Base-by-base conservation (phyloP, 2,329 filamentous ascomycete species). In the Leptographium procerum region DNA sequence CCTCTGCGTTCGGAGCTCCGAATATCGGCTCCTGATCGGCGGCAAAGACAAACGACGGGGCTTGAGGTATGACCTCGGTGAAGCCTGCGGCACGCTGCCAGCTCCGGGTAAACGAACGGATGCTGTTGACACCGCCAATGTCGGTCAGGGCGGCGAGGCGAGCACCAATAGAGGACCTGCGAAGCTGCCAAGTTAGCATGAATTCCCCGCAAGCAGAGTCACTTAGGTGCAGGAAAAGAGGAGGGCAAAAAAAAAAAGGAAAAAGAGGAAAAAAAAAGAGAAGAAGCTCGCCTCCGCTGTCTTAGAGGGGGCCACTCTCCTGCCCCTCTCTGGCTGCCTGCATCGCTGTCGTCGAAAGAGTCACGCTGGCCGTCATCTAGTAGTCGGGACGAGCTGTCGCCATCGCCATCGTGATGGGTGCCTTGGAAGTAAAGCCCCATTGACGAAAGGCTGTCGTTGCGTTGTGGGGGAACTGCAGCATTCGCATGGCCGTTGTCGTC, bases 71-170 rank as follows among this genome's bases (percentile, higher is more conserved):
- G 64, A 96, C 89, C 70, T 96, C 91, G 63, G 84, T 82, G 71
- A 97, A 97, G 59, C 81, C 86, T 29, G 91, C 90, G 43, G 92
- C 92, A 69, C 92, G 85, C 72, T 92, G 89, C 88, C 91, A 96
- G 65, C 89, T 95, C 61, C 88, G 83, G 51, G 91, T 89, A 69
- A 97, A 97, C 67, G 91, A 95, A 67, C 94, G 87, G 66, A 97
- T 88, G 71, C 89, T 95, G 76, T 97, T 97, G 61, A 91, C 87
- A 55, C 92, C 92, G 63, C 92, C 94, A 53, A 89, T 86, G 61
- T 95, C 85, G 64, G 80, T 77, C 57, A 86, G 69, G 57, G 77
- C 75, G 29, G 80, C 73, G 40, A 88, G 71, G 36, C 78, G 77
- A 62, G 80, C 76, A 34, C 78, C 79, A 45, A 82, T 74, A 8